phyloP scores from a whole-genome alignment of 2,329 filamentous ascomycete genomes.

The Aspergillus ochraceus region DNA sequence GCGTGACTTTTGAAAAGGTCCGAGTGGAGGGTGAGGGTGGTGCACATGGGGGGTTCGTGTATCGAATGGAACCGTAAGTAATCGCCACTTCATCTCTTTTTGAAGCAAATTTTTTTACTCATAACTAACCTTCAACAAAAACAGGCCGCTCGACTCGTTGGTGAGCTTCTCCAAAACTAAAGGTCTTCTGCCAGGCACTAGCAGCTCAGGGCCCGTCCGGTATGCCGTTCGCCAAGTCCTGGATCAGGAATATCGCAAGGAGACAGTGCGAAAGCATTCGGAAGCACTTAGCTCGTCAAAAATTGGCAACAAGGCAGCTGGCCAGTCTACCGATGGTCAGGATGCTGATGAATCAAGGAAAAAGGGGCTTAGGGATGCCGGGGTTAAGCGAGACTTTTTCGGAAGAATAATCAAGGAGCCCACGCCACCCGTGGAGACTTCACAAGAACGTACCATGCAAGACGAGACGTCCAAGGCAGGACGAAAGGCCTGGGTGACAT shows the following conservation, averaged over 20 bases:
- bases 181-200: slow-evolving; percentile 41
- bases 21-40: slow-evolving; percentile 70
- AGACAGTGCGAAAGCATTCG: slow-evolving; percentile 65
- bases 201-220: slow-evolving; percentile 71
- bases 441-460: slow-evolving; percentile 22
- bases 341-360: slow-evolving; percentile 18
- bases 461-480: slow-evolving; percentile 43
- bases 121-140: neutral
- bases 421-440: slow-evolving; percentile 37
- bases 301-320: slow-evolving; percentile 23
- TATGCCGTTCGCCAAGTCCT: slow-evolving; percentile 92
- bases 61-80: slow-evolving; percentile 84
- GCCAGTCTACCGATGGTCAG: slow-evolving; percentile 33
- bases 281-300: slow-evolving; percentile 49
- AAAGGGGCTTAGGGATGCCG: slow-evolving; percentile 31
- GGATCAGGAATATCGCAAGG: slow-evolving; percentile 82
- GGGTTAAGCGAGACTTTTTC: slow-evolving; percentile 79
- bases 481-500: slow-evolving; percentile 79
- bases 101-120: neutral
- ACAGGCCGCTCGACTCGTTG: slow-evolving; percentile 71
- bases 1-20: slow-evolving; percentile 77
- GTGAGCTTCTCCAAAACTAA: slow-evolving; percentile 59
- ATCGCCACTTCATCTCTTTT: slow-evolving; percentile 43
- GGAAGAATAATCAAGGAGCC: slow-evolving; percentile 65
- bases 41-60: slow-evolving; percentile 70